A percentile compares a stretch with the other conserved stretches of the same genome.
These are phyloP conservation scores for Acidiella bohemica DNA, from an alignment of 495 filamentous ascomycete species.

Conservation along the genomic window DNA sequence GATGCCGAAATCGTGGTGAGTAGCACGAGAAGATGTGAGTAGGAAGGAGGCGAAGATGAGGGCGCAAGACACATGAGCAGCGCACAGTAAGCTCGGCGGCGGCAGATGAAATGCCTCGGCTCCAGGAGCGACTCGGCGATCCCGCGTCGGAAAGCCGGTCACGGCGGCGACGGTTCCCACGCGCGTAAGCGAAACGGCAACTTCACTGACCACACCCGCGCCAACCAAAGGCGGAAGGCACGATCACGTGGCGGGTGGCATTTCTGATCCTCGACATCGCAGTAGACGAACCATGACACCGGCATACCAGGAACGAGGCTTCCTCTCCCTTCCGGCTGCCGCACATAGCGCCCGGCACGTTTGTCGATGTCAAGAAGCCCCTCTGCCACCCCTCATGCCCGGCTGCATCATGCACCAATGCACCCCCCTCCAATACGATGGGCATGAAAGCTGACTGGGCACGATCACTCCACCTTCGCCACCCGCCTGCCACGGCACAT, in stretches of 20 bases:
- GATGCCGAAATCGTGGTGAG: too few relatives aligned
- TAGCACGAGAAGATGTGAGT: background rate
- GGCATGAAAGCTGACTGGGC: conserved; percentile 8
- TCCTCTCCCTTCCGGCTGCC: conserved; percentile 1
- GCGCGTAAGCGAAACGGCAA: too few relatives aligned
- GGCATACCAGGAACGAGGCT: background rate
- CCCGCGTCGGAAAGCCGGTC: too few relatives aligned
- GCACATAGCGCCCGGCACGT: conserved; percentile 5
- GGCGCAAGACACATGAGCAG: background rate
- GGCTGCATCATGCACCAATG: conserved; percentile 9
- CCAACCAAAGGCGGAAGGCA: too few relatives aligned
- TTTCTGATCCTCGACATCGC: too few relatives aligned
- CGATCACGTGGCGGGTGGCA: too few relatives aligned
- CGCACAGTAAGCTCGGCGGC: background rate
- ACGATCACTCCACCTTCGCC: conserved; percentile 3
- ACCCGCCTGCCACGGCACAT: conserved; percentile 8
- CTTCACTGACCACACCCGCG: too few relatives aligned
- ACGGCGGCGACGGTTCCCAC: too few relatives aligned
- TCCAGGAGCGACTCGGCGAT: too few relatives aligned
- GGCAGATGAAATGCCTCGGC: background rate
- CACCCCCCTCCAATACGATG: conserved; percentile 1
- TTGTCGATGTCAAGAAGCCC: conserved; percentile 10
- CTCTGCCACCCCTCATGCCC: conserved; percentile 7
- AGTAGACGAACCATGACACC: background rate
- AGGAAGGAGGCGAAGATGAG: background rate